Conservation (phyloP, 2,329 filamentous ascomycete species). For the Diaporthe citriasiana region DNA sequence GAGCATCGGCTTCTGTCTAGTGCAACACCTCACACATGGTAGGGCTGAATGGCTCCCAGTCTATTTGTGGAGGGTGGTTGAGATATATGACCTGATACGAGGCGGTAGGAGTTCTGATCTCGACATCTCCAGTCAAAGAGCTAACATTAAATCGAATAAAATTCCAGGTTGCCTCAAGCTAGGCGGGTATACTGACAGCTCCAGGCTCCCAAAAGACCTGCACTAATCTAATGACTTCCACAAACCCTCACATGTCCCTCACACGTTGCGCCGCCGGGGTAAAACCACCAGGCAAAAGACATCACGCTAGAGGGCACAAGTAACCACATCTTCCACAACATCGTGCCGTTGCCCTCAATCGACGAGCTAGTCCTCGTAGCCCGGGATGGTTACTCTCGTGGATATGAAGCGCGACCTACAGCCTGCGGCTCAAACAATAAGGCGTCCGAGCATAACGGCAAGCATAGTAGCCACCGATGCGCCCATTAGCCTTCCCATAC, state of each 20-base stretch:
- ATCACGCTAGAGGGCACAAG: background rate
- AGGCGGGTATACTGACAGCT: slow-evolving; percentile 42
- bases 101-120: background rate
- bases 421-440: background rate
- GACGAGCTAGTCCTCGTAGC: background rate
- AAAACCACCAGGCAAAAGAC: background rate
- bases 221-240: background rate
- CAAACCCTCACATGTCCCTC: background rate
- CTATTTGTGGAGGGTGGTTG: background rate
- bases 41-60: background rate
- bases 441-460: slow-evolving; percentile 2
- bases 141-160: slow-evolving; percentile 8
- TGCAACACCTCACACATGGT: background rate
- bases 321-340: background rate
- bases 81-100: background rate
- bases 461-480: slow-evolving; percentile 4
- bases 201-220: slow-evolving; percentile 30
- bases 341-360: background rate
- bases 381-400: background rate
- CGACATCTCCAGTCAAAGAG: background rate
- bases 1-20: background rate
- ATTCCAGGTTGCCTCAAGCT: slow-evolving; percentile 35
- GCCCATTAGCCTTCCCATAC: background rate
- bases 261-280: background rate
- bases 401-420: background rate